Evolutionary conservation across 371 early-diverging fungal species (phyloP).

Genomic region (Mucor ambiguus): DNA sequence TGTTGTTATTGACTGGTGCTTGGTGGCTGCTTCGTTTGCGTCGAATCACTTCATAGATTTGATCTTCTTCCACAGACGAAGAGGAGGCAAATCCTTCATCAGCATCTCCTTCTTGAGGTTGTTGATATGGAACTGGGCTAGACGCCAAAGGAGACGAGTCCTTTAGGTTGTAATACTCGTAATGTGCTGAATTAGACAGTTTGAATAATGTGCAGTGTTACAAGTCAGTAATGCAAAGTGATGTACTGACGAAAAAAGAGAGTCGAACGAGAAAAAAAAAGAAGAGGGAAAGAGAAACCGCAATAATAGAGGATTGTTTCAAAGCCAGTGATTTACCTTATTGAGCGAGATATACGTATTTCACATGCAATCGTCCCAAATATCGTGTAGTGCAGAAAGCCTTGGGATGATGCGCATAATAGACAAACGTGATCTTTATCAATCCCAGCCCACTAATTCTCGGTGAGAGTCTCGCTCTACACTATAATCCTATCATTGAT

Average conservation of each 20-base stretch:
- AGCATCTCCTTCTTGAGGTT: slow-evolving; percentile 1
- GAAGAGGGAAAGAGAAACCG: neutral
- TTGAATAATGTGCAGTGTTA: neutral
- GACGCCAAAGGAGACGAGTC: neutral
- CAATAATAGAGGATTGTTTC: neutral
- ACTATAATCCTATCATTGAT: too few species aligned
- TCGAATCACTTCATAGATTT: slow-evolving; percentile 37
- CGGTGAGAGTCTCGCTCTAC: too few species aligned
- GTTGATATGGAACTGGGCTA: slow-evolving; percentile 9
- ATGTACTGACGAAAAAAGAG: neutral
- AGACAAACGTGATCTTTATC: too few species aligned
- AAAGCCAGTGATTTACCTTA: neutral
- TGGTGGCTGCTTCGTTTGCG: slow-evolving; percentile 24
- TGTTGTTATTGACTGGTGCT: neutral
- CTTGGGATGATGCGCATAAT: neutral
- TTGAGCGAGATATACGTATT: neutral
- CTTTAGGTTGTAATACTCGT: neutral
- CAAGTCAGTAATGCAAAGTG: neutral
- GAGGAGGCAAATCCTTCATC: slow-evolving; percentile 49
- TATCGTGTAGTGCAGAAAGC: neutral
- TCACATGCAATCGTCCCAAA: neutral
- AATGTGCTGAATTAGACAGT: neutral
- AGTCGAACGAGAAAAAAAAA: neutral
- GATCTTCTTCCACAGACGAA: slow-evolving; percentile 43
- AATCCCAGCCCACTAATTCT: too few species aligned